Evolutionary conservation across 352 stramenopile species (phyloP).

Genomic region (Peronospora destructor): DNA sequence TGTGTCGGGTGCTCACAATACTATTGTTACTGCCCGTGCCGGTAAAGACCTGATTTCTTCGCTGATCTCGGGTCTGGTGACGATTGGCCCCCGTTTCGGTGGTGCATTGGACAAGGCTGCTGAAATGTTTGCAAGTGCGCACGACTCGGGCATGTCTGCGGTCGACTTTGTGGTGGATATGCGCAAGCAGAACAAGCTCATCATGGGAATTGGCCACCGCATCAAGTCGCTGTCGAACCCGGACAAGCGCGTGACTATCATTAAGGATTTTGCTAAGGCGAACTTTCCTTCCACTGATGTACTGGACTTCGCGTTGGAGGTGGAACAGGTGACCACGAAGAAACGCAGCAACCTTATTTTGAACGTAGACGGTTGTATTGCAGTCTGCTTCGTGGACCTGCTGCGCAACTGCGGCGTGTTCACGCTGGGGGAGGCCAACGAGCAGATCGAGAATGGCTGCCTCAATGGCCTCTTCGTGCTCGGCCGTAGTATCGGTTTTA

Average conservation of each 20-base stretch:
- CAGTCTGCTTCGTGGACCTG: conserved; percentile 95
- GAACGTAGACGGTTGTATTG: conserved; percentile 96
- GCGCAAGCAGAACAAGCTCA: conserved; percentile 92
- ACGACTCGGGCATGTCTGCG: conserved; percentile 84
- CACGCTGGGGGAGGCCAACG: conserved; percentile 87
- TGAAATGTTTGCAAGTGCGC: conserved; percentile 88
- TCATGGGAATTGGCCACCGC: conserved; percentile 95
- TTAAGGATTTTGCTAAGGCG: conserved; percentile 92
- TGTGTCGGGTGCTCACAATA: conserved; percentile 95
- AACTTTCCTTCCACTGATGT: conserved; percentile 92
- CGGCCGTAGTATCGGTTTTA: conserved; percentile 85
- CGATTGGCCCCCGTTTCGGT: conserved; percentile 94
- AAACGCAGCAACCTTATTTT: conserved; percentile 97
- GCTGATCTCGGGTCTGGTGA: conserved; percentile 92
- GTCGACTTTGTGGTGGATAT: conserved; percentile 92
- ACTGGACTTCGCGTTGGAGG: conserved; percentile 92
- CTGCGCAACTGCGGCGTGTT: conserved; percentile 89
- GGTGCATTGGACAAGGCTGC: conserved; percentile 92
- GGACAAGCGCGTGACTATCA: conserved; percentile 94
- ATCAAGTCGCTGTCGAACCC: conserved; percentile 95
- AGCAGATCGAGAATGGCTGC: conserved; percentile 92
- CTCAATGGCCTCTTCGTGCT: conserved; percentile 93
- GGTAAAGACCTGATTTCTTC: conserved; percentile 96
- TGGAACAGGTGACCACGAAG: conserved; percentile 95
- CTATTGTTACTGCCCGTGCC: conserved; percentile 90